Percentiles rank a stretch among this genome's conserved stretches.
These are phyloP conservation scores for Inga laurina DNA, from an alignment of 306 rosid genomes.

Conservation along the genomic window DNA sequence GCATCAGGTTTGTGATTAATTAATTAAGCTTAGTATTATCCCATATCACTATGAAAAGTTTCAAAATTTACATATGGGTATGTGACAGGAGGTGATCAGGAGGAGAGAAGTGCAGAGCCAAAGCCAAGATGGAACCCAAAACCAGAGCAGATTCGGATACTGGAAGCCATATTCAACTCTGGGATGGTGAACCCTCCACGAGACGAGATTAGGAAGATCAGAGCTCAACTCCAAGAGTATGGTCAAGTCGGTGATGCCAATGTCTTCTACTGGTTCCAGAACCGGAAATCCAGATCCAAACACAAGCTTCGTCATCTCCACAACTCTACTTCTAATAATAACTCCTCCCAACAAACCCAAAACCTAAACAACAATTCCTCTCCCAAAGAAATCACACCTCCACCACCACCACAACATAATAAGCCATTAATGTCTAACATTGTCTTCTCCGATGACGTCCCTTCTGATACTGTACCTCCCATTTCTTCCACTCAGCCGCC, in stretches of 20 bases:
- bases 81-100: constrained; percentile 31
- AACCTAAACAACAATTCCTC: constrained; percentile 4
- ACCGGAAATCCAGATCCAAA: constrained; percentile 94
- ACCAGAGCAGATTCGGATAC: constrained; percentile 88
- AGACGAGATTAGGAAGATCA: constrained; percentile 87
- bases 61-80: background rate
- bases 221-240: constrained; percentile 86
- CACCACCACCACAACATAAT: background rate
- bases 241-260: constrained; percentile 98
- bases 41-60: background rate
- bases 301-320: constrained; percentile 92
- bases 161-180: constrained; percentile 93
- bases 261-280: constrained; percentile 97
- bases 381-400: background rate
- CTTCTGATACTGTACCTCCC: constrained; percentile 35
- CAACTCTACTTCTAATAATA: constrained; percentile 45
- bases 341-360: constrained; percentile 27
- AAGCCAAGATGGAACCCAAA: constrained; percentile 97
- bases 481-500: constrained; percentile 55
- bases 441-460: constrained; percentile 47
- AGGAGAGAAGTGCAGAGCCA: constrained; percentile 91
- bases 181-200: constrained; percentile 98
- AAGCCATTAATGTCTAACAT: constrained; percentile 21
- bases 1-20: constrained; percentile 48
- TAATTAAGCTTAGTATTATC: background rate